Evolutionary conservation across 2,329 filamentous ascomycete genomes (phyloP), one percentile per base, ranked within the genome.

Genomic region (Colletotrichum melonis): DNA sequence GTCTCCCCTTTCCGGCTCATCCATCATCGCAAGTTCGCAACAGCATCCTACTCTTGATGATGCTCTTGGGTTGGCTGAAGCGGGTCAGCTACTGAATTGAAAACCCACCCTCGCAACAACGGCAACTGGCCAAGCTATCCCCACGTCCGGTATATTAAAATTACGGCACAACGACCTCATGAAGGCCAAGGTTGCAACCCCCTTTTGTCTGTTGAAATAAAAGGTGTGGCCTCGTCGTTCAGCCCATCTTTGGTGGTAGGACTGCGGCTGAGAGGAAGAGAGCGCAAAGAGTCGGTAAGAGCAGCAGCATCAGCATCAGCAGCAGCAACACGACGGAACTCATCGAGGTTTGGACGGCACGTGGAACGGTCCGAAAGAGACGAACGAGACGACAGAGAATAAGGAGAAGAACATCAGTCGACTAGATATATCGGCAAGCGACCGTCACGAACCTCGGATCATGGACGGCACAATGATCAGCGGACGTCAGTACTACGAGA

Each of bases 151-250:
- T 70, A 73, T 60, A 73, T 73, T 65, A 73, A 70, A 56, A 73
- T 69, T 73, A 73, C 70, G 70, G 67, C 70, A 73, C 59, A 73
- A 65, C 70, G 66, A 73, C 59, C 70, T 73, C 70, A 73, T 73
- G 46, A 70, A 57, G 14, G 46, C 26, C n/a, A 35, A 60, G 12
- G 46, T 30, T 70, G 42, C 70, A 59, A 46, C 42, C 42, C 42
- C 28, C 30, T n/a, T 49, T 57, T 58, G 59, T 67, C 16, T n/a
- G 63, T 49, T 55, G 19, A 54, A 69, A 73, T 64, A 64, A 62
- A 68, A 64, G 38, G 55, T 35, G 60, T 12, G 12, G 60, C 32
- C 59, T 22, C 54, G 26, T 42, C 65, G 11, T n/a, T 42, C 30
- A 14, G 35, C 28, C 32, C 28, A 46, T 14, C 22, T 35, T 54